These are phyloP conservation scores for Aphanomyces euteiches DNA, from an alignment of 352 stramenopile genomes.

Conservation along the genomic window DNA sequence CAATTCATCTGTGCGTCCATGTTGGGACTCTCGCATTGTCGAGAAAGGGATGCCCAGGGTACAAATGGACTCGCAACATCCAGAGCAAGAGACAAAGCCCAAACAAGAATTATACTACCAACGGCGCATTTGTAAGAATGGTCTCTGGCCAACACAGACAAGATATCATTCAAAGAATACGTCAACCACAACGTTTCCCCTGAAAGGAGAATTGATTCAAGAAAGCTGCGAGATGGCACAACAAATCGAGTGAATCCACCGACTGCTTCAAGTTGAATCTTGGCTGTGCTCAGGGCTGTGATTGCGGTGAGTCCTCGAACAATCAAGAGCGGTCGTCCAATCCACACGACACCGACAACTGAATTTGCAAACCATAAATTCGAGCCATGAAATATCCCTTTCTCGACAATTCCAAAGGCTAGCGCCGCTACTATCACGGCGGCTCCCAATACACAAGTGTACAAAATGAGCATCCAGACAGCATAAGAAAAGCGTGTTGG, in stretches of 20 bases:
- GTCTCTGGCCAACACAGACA: background rate
- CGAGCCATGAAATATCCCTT: background rate
- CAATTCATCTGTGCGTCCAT: background rate
- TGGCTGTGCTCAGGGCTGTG: background rate
- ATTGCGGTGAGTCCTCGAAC: background rate
- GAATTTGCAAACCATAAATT: background rate
- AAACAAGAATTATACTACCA: background rate
- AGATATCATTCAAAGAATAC: background rate
- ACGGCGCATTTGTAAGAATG: background rate
- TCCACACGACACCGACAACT: slow-evolving; percentile 13
- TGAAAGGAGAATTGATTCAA: background rate
- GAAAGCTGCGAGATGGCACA: background rate
- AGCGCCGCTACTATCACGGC: background rate
- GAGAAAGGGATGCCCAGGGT: background rate
- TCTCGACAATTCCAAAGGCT: background rate
- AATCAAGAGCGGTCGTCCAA: slow-evolving; percentile 6
- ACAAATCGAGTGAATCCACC: background rate
- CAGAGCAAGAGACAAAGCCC: background rate
- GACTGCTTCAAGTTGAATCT: background rate
- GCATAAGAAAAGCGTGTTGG: background rate
- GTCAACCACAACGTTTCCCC: background rate
- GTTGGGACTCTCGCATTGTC: background rate
- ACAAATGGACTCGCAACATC: background rate
- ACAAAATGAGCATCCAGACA: background rate
- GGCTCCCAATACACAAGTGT: background rate